Evolutionary conservation across 176 grass and related monocot species (phyloP).

Genomic region (Triticum turgidum): DNA sequence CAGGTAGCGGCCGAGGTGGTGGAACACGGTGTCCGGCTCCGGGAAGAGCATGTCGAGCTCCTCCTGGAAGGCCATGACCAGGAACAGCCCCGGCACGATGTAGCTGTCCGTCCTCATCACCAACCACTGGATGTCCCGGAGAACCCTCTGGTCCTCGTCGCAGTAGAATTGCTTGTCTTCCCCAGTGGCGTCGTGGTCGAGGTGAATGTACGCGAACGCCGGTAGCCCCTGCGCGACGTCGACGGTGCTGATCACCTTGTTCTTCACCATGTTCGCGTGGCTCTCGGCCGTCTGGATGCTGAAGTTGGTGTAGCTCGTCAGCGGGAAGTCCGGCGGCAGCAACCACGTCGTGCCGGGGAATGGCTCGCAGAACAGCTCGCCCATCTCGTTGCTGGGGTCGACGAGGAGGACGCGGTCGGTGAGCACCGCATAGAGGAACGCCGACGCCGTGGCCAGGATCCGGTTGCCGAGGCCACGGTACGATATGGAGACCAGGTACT

Average conservation of each 20-base stretch:
- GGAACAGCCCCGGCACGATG: conserved; percentile 53
- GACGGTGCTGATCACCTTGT: conserved; percentile 8
- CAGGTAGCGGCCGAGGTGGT: conserved; percentile 60
- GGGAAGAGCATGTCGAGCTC: conserved; percentile 60
- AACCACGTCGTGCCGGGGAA: conserved; percentile 62
- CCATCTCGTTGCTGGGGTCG: conserved; percentile 43
- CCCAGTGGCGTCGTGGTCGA: conserved; percentile 20
- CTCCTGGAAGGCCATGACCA: conserved; percentile 35
- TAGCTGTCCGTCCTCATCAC: conserved; percentile 59
- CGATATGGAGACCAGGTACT: conserved; percentile 54
- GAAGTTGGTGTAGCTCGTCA: conserved; percentile 40
- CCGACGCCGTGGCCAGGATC: conserved; percentile 52
- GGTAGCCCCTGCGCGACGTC: conserved; percentile 7
- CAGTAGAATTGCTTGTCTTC: conserved; percentile 54
- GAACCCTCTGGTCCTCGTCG: conserved; percentile 54
- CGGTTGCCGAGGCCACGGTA: conserved; percentile 62
- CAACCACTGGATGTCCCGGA: conserved; percentile 51
- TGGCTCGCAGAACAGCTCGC: conserved; percentile 61
- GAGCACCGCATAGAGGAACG: conserved; percentile 73
- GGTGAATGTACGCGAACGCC: conserved; percentile 43
- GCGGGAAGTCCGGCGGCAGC: conserved; percentile 48
- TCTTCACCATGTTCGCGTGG: conserved; percentile 46
- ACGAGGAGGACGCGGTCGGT: conserved; percentile 64
- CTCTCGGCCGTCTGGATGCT: conserved; percentile 39
- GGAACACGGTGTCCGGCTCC: conserved; percentile 56